Evolutionary conservation across 1,284 basidiomycete species (phyloP), one percentile per base, ranked within the genome.

Genomic region (Coniferiporia sulphurascens): DNA sequence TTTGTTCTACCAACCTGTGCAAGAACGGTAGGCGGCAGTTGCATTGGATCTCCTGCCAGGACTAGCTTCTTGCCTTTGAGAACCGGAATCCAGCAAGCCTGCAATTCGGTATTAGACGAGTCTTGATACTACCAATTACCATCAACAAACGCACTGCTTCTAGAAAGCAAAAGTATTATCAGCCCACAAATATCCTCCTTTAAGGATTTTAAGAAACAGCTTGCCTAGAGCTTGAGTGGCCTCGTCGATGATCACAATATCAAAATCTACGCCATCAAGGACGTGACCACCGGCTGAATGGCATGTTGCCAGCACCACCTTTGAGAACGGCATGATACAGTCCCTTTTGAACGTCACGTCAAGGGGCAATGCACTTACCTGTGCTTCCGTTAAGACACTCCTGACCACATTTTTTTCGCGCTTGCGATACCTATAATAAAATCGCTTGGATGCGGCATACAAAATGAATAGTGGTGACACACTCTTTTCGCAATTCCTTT

Each of bases 41-140:
- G 93, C 81, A 90, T 87, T 0, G 93, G 93, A 72, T 95, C 91
- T 0, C 94, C 91, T 1, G 93, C 94, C 4, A 98, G 76, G 10
- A 98, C 91, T 52, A 97, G 77, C 69, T 93, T 95, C 71, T 86
- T 87, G 1, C 83, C 87, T 72, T 94, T 95, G 69, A 96, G 82
- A 54, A 98, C 90, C 0, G 96, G 95, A 35, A 98, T 86, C 95
- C 96, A 98, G 72, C 95, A 98, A 2, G 91, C 89, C 89, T 92
- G 60, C 15, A 58, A 22, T n/a, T 35, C 43, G 10, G 64, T 13
- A n/a, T 9, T n/a, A 55, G 48, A 56, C 54, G 35, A 63, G 60
- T n/a, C 38, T 15, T 15, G 12, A 60, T 38, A 13, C 59, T 38
- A 13, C 59, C 34, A 48, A 5, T 15, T 36, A 15, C 3, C 17